These are phyloP conservation scores for Teunomyces tritomae DNA, from an alignment of 805 yeast genomes.

Conservation along the genomic window DNA sequence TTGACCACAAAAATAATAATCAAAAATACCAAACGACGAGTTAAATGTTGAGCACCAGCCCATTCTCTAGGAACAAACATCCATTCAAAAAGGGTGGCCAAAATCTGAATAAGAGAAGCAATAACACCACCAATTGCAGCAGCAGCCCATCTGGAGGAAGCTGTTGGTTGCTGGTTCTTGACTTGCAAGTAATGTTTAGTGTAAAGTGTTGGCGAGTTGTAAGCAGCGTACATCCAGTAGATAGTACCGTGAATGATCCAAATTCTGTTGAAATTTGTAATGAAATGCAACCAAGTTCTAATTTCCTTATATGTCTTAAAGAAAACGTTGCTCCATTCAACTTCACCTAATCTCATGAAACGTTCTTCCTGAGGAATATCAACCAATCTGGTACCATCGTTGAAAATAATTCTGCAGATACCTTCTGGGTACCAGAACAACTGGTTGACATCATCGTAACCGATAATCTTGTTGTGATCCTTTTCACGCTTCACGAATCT, in stretches of 20 bases:
- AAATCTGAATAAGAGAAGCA: constrained; percentile 76
- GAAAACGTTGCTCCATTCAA: constrained; percentile 87
- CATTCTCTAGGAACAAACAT: constrained; percentile 94
- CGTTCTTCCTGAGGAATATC: constrained; percentile 91
- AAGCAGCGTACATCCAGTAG: constrained; percentile 94
- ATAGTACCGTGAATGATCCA: constrained; percentile 91
- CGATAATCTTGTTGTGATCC: constrained; percentile 77
- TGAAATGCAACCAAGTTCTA: constrained; percentile 95
- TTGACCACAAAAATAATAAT: constrained; percentile 63
- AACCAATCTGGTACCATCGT: constrained; percentile 88
- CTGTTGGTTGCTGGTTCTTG: constrained; percentile 78
- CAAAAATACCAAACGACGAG: constrained; percentile 81
- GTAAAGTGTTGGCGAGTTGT: constrained; percentile 87
- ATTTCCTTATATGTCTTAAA: constrained; percentile 94
- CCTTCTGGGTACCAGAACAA: constrained; percentile 99
- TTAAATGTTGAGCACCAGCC: constrained; percentile 98
- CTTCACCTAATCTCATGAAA: constrained; percentile 85
- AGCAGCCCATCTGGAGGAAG: constrained; percentile 91
- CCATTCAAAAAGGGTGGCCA: constrained; percentile 93
- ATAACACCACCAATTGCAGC: constrained; percentile 90
- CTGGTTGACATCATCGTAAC: constrained; percentile 98
- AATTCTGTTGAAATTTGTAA: constrained; percentile 95
- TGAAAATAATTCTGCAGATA: constrained; percentile 84
- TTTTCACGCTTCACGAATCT: constrained; percentile 81
- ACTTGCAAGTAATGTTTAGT: constrained; percentile 84